Conservation (phyloP, 495 filamentous ascomycete species). For the Hypoxylon fragiforme region DNA sequence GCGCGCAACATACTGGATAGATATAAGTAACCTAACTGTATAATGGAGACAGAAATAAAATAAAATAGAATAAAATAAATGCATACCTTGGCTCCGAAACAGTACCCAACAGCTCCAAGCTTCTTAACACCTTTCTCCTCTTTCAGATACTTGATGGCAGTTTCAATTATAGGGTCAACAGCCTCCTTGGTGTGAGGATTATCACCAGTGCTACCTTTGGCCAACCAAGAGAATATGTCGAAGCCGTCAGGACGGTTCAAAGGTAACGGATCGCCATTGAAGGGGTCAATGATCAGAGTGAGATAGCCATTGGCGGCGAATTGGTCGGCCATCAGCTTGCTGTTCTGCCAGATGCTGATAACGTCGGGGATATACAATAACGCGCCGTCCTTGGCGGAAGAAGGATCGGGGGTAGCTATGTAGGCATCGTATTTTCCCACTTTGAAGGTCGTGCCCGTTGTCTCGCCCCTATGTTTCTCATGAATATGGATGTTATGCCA, state of each 20-base stretch:
- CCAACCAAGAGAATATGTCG: constrained; percentile 64
- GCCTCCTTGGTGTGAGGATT: constrained; percentile 60
- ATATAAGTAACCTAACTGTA: too few relatives aligned
- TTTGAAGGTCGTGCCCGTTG: constrained; percentile 47
- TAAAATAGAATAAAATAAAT: constrained; percentile 6
- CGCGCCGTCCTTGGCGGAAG: constrained; percentile 49
- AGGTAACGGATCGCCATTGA: constrained; percentile 68
- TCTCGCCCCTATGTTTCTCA: constrained; percentile 41
- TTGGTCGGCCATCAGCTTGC: constrained; percentile 80
- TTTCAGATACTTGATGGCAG: constrained; percentile 51
- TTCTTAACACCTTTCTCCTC: constrained; percentile 60
- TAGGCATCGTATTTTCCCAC: constrained; percentile 53
- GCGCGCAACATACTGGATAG: constrained; percentile 47
- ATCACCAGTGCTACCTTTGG: constrained; percentile 47
- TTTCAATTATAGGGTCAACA: constrained; percentile 59
- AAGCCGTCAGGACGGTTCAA: constrained; percentile 61
- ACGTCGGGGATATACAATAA: constrained; percentile 67
- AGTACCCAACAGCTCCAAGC: constrained; percentile 76
- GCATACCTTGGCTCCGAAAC: constrained; percentile 68
- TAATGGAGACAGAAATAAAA: too few relatives aligned
- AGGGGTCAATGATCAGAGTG: constrained; percentile 74
- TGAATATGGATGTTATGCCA: background rate
- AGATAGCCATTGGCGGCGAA: constrained; percentile 82
- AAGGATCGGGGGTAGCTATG: constrained; percentile 50
- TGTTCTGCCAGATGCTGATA: constrained; percentile 74